A percentile compares a stretch with the other conserved stretches of the same genome.
phyloP scores from a whole-genome alignment of 169 alveolate species.

The Blepharisma undulans region DNA sequence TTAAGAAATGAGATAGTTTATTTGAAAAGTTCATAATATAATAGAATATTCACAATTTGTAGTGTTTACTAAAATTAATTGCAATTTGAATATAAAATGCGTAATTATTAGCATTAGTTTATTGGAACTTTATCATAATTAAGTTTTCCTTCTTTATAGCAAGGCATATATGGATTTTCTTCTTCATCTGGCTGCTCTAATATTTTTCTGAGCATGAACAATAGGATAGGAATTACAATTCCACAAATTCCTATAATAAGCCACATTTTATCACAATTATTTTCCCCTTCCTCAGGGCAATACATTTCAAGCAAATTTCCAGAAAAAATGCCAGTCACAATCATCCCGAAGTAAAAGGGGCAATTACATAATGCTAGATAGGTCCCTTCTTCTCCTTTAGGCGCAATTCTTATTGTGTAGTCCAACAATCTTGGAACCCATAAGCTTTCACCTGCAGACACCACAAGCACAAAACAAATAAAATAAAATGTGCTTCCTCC shows the following conservation, averaged over 20 bases:
- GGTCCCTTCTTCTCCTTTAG: slow-evolving; percentile 58
- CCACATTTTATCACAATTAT: slow-evolving; percentile 9
- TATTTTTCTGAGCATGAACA: not conserved
- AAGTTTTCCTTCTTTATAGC: not conserved
- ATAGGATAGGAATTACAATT: not conserved
- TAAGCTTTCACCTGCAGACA: slow-evolving; percentile 58
- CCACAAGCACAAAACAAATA: slow-evolving; percentile 40
- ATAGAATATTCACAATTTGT: too few species aligned
- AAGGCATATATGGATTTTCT: slow-evolving; percentile 8
- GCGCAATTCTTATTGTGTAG: slow-evolving; percentile 47
- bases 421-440: slow-evolving; percentile 60
- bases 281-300: slow-evolving; percentile 42
- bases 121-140: not conserved
- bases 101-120: not conserved
- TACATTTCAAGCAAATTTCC: slow-evolving; percentile 25
- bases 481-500: slow-evolving; percentile 40
- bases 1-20: too few species aligned
- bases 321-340: slow-evolving; percentile 39
- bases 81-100: too few species aligned
- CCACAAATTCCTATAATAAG: not conserved
- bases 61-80: too few species aligned
- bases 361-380: slow-evolving; percentile 49
- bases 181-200: slow-evolving; percentile 10
- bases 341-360: slow-evolving; percentile 21
- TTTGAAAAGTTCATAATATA: too few species aligned